These are phyloP conservation scores for Scutellaria minor DNA, from an alignment of 257 asterid species.

Conservation along the genomic window DNA sequence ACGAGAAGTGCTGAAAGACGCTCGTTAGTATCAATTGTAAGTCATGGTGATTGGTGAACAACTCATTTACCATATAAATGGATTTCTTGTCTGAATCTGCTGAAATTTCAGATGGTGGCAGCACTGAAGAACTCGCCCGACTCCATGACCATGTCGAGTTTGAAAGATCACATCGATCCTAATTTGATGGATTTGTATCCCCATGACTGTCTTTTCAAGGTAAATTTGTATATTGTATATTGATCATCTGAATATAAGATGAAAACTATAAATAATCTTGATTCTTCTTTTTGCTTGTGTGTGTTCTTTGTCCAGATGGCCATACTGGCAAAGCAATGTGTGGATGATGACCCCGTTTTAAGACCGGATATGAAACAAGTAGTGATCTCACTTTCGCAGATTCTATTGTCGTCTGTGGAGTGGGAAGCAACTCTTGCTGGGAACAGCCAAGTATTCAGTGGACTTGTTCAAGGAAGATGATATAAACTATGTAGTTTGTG, in stretches of 20 bases:
- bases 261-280: neutral
- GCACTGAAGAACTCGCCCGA: slow-evolving; percentile 79
- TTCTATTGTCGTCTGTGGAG: slow-evolving; percentile 84
- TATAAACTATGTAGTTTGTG: slow-evolving; percentile 22
- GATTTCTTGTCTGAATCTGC: neutral
- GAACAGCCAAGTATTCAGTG: slow-evolving; percentile 96
- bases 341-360: slow-evolving; percentile 86
- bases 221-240: slow-evolving; percentile 31
- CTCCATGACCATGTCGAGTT: slow-evolving; percentile 78
- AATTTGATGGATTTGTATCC: slow-evolving; percentile 83
- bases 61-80: neutral
- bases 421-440: slow-evolving; percentile 99
- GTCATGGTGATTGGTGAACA: slow-evolving; percentile 33
- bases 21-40: slow-evolving; percentile 86
- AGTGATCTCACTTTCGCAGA: slow-evolving; percentile 86
- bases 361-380: slow-evolving; percentile 98
- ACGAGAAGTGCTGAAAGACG: slow-evolving; percentile 81
- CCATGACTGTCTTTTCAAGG: slow-evolving; percentile 94
- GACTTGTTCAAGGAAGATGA: slow-evolving; percentile 94
- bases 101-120: slow-evolving; percentile 78
- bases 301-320: slow-evolving; percentile 57
- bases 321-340: slow-evolving; percentile 88
- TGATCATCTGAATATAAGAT: neutral
- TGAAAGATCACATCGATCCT: slow-evolving; percentile 84
- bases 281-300: neutral